Base-by-base conservation (phyloP, 2,329 filamentous ascomycete species). In the Pseudogymnoascus sp. region DNA sequence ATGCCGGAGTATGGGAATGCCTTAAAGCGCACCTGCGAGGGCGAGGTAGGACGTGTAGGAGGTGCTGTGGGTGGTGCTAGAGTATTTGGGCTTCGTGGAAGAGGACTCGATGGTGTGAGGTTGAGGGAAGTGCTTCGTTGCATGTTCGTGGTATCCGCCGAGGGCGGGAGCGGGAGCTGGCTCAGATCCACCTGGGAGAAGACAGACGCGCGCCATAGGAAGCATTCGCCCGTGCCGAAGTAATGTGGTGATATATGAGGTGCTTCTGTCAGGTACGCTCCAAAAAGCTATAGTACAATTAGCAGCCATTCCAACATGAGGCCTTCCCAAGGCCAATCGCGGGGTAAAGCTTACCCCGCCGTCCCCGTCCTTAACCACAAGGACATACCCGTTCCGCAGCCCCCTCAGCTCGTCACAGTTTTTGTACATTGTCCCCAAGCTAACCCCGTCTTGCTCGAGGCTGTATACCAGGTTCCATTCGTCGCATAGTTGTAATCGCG, bases 191-290 rank as follows among this genome's bases (percentile, higher is more conserved):
- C 70, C 0, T 84, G 75, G 1, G 85, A 79, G 35, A 92, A 78
- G 3, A 88, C 76, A 48, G 86, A 85, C 0, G 89, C 88, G 58
- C 89, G 85, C 90, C 90, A 95, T 66, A 95, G 83, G 74, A 95
- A 99, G 75, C 93, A 97, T 75, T 99, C 94, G 69, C 94, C 94
- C 10, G 91, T 97, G 70, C 94, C 94, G 74, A 90, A 99, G 79
- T 96, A 99, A 66, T 92, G 89, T 2, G 90, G 77, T 1, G 85
- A 80, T 0, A 91, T 90, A 68, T 88, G 89, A 9, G 93, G 92
- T 59, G 89, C 81, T 73, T 99, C 93, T 60, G 91, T 95, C 61
- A 97, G 84, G 74, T 97, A 97, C 60, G 92, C 92, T 71, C 94
- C 94, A 73, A 99, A 99, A 42, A 91, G 82, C 83, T 87, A 65